Conservation (phyloP, 2,329 filamentous ascomycete species). For the Penicillium brasilianum region DNA sequence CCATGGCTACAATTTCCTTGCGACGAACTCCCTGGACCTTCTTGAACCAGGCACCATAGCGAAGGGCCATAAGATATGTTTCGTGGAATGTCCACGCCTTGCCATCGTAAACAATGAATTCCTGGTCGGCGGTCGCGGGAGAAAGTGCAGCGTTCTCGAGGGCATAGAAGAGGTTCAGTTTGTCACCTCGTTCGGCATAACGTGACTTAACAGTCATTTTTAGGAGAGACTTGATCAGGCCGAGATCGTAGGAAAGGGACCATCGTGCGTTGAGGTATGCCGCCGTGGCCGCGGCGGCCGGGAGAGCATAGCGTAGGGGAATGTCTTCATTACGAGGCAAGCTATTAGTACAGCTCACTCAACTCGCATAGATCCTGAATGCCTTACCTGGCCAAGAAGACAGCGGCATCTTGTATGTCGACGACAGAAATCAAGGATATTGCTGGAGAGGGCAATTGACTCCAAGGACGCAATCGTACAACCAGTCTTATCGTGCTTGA, state of each 20-base stretch:
- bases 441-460: not conserved
- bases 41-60: slow-evolving; percentile 77
- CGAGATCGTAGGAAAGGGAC: slow-evolving; percentile 68
- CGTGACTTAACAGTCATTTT: slow-evolving; percentile 52
- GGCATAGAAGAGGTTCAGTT: slow-evolving; percentile 73
- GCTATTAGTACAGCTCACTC: not conserved
- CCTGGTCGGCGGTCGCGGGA: slow-evolving; percentile 55
- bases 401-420: slow-evolving; percentile 14
- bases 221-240: slow-evolving; percentile 62
- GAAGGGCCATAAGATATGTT: slow-evolving; percentile 71
- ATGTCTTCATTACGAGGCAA: slow-evolving; percentile 32
- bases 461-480: slow-evolving; percentile 1
- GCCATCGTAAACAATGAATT: slow-evolving; percentile 72
- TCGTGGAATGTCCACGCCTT: slow-evolving; percentile 74
- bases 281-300: slow-evolving; percentile 68
- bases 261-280: slow-evolving; percentile 79
- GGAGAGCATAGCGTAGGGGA: slow-evolving; percentile 54
- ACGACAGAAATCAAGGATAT: not conserved
- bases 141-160: slow-evolving; percentile 70
- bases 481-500: not conserved
- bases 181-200: slow-evolving; percentile 61
- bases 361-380: not conserved
- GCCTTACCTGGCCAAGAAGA: slow-evolving; percentile 28
- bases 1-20: slow-evolving; percentile 77
- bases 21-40: slow-evolving; percentile 66